A percentile compares a stretch with the other conserved stretches of the same genome.
phyloP scores from a whole-genome alignment of 1,284 basidiomycete genomes.

The Rhodotorula sp. region DNA sequence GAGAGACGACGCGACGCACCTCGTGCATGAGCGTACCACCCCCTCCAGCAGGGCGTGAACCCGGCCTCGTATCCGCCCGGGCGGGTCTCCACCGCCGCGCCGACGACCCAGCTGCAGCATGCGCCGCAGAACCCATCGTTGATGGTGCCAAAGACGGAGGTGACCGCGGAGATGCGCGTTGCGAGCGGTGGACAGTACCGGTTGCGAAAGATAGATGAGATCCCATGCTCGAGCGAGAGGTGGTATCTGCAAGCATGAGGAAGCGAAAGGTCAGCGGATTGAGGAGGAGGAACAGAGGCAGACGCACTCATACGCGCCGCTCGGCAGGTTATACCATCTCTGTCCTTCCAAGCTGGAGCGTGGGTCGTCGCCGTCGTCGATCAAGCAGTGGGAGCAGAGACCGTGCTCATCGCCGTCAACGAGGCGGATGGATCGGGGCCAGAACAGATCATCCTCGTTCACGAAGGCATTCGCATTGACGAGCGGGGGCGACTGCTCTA shows the following conservation, averaged over 20 bases:
- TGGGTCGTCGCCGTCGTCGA: too few relatives aligned
- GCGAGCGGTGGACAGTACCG: neutral
- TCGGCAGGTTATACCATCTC: too few relatives aligned
- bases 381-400: too few relatives aligned
- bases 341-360: too few relatives aligned
- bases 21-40: neutral
- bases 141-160: neutral
- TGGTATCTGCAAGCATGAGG: neutral
- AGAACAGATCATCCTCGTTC: too few relatives aligned
- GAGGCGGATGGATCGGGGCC: too few relatives aligned
- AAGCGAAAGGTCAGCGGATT: too few relatives aligned
- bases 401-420: too few relatives aligned
- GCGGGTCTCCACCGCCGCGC: neutral
- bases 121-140: neutral
- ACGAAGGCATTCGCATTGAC: neutral
- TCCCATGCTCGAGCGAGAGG: neutral
- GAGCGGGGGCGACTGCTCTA: too few relatives aligned
- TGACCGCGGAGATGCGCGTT: neutral
- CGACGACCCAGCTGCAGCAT: neutral
- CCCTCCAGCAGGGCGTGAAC: neutral
- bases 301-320: neutral
- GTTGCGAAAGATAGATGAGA: neutral
- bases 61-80: neutral
- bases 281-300: too few relatives aligned
- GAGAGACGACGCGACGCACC: neutral